Base-by-base conservation (phyloP, 805 yeast genomes). In the Komagataella ulmi region DNA sequence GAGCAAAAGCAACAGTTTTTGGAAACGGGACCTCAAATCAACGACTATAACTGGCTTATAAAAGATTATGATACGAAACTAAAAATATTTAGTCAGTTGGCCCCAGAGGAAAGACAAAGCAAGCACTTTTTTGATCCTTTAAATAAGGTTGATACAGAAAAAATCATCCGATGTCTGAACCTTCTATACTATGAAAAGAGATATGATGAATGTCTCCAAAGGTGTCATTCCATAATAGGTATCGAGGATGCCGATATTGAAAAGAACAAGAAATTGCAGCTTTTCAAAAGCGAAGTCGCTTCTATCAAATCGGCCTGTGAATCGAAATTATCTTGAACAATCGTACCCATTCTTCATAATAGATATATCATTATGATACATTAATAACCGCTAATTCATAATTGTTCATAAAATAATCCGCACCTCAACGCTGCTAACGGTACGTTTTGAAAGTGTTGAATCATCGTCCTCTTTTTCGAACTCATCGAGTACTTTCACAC, bases 401-500 rank as follows among this genome's bases (percentile, higher is more conserved):
- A 30, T 6, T 4, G 14, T 8, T 30, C 40, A 30, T 30, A 30
- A 30, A 30, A 30, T 30, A 30, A 78, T 66, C 50, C 66, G 65
- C 19, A 68, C 58, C 60, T 77, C 81, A 7, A 79, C 65, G 44
- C 61, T 71, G 55, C 81, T 75, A 3, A 75, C 80, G 57, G 67
- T 65, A 50, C 83, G 58, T 57, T 70, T 74, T 44, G 67, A 58
- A 51, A 67, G 70, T 14, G 65, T 57, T 5, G 66, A 59, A 14
- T 67, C 70, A 3, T 67, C 70, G 7, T 66, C 69, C 19, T 19
- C 44, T 6, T 40, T 54, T 47, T 59, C 56, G 48, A 81, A 71
- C 64, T 88, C 96, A 64, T 89, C 97, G 23, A 86, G 61, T 0
- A 88, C 89, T 23, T 76, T 76, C 0, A 84, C 73, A 4, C 83